phyloP scores from a whole-genome alignment of 1,284 basidiomycete genomes.

The Laetiporus sulphureus region DNA sequence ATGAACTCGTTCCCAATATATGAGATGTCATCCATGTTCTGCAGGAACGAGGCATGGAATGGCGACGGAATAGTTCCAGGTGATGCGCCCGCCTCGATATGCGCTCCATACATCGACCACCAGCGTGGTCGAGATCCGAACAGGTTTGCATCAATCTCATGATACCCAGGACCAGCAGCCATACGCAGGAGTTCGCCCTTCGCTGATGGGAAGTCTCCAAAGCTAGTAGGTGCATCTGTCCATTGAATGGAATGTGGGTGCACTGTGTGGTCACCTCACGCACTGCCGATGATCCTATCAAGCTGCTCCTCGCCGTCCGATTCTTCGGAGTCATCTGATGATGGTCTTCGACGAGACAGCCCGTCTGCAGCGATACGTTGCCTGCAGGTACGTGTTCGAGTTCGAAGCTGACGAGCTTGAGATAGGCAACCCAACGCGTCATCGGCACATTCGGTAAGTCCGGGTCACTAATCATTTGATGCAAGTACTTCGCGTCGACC shows the following conservation, averaged over 20 bases:
- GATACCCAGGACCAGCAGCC: too few relatives aligned
- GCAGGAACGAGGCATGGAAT: slow-evolving; percentile 2
- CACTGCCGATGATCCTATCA: slow-evolving; percentile 1
- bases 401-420: slow-evolving; percentile 27
- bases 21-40: slow-evolving; percentile 1
- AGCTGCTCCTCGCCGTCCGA: slow-evolving; percentile 12
- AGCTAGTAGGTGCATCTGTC: too few relatives aligned
- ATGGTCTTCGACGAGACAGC: slow-evolving; percentile 16
- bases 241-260: background rate
- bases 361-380: slow-evolving; percentile 24
- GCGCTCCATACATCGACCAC: too few relatives aligned
- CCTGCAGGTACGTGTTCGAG: slow-evolving; percentile 25
- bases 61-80: too few relatives aligned
- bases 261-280: background rate
- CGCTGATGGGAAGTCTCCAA: too few relatives aligned
- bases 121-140: too few relatives aligned
- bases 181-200: too few relatives aligned
- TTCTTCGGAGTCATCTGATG: slow-evolving; percentile 12
- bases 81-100: too few relatives aligned
- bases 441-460: slow-evolving; percentile 29
- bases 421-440: slow-evolving; percentile 27
- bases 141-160: too few relatives aligned
- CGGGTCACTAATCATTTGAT: slow-evolving; percentile 29
- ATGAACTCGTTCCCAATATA: slow-evolving; percentile 7
- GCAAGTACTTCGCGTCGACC: slow-evolving; percentile 28